These are phyloP conservation scores for Penicillium bovifimosum DNA, from an alignment of 495 filamentous ascomycete genomes.

Conservation along the genomic window DNA sequence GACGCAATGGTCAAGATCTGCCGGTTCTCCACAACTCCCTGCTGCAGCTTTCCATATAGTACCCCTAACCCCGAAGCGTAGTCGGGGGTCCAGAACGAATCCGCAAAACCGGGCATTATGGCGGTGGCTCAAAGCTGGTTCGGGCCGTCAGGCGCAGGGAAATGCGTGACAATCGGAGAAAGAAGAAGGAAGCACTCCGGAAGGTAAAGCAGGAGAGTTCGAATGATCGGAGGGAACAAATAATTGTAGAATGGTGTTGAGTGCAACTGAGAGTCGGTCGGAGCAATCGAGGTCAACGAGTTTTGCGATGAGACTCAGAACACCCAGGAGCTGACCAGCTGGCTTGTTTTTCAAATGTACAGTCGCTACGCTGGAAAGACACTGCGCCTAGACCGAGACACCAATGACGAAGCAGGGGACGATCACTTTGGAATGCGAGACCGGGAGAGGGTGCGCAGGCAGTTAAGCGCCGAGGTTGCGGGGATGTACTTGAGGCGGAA, in stretches of 20 bases:
- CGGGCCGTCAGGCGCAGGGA: background rate
- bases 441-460: background rate
- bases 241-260: background rate
- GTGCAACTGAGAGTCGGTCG: conserved; percentile 1
- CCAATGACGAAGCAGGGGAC: conserved; percentile 4
- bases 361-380: background rate
- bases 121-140: conserved; percentile 10
- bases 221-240: background rate
- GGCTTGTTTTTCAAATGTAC: background rate
- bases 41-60: conserved; percentile 93
- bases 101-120: conserved; percentile 79
- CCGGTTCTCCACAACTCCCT: conserved; percentile 90
- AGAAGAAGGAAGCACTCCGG: background rate
- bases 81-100: conserved; percentile 94
- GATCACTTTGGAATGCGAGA: conserved; percentile 6
- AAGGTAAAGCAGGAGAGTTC: background rate
- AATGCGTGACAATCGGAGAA: background rate
- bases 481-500: conserved; percentile 1
- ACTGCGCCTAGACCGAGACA: conserved; percentile 6
- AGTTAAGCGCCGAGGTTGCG: conserved; percentile 5
- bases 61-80: conserved; percentile 92
- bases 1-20: conserved; percentile 86
- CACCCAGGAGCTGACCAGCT: conserved; percentile 3
- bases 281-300: background rate
- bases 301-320: background rate